A percentile compares a stretch with the other conserved stretches of the same genome.
phyloP scores from a whole-genome alignment of 2,329 filamentous ascomycete genomes.

The Neoarthrinium moseri region DNA sequence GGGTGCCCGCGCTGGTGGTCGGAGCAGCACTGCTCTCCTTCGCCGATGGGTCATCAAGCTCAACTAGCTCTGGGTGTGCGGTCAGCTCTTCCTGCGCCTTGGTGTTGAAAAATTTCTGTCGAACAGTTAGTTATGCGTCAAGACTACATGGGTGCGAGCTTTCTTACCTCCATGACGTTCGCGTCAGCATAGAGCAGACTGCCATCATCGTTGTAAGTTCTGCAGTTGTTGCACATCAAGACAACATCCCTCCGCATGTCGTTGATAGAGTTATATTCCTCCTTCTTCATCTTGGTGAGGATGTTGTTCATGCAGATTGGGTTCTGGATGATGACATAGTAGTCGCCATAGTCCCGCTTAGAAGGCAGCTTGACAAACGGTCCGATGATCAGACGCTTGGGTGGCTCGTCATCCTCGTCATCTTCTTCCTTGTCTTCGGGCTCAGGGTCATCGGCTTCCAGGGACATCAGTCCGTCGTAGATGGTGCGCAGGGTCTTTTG shows the following conservation, averaged over 20 bases:
- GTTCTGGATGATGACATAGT: conserved; percentile 88
- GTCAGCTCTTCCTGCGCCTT: conserved; percentile 53
- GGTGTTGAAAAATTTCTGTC: conserved; percentile 55
- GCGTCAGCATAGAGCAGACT: conserved; percentile 92
- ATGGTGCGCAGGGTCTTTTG: conserved; percentile 77
- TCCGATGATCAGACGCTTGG: conserved; percentile 81
- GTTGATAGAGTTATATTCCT: conserved; percentile 80
- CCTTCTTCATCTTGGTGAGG: conserved; percentile 90
- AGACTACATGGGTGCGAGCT: neutral
- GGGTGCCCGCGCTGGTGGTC: conserved; percentile 62
- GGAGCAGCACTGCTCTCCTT: conserved; percentile 45
- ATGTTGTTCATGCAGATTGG: conserved; percentile 98
- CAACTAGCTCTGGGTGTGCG: conserved; percentile 53
- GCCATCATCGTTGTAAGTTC: conserved; percentile 94
- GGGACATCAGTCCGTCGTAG: conserved; percentile 76
- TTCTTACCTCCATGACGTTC: conserved; percentile 82
- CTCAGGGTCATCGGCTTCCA: conserved; percentile 75
- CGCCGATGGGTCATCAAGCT: conserved; percentile 48
- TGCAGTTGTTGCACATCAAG: conserved; percentile 84
- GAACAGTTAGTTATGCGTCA: conserved; percentile 29
- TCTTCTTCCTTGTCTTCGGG: conserved; percentile 48
- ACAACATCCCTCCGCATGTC: conserved; percentile 82
- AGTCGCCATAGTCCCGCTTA: conserved; percentile 88
- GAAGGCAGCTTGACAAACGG: conserved; percentile 91
- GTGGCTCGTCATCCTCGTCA: conserved; percentile 55